Evolutionary conservation across 176 grass and related monocot species (phyloP).

Genomic region (Juncus effusus): DNA sequence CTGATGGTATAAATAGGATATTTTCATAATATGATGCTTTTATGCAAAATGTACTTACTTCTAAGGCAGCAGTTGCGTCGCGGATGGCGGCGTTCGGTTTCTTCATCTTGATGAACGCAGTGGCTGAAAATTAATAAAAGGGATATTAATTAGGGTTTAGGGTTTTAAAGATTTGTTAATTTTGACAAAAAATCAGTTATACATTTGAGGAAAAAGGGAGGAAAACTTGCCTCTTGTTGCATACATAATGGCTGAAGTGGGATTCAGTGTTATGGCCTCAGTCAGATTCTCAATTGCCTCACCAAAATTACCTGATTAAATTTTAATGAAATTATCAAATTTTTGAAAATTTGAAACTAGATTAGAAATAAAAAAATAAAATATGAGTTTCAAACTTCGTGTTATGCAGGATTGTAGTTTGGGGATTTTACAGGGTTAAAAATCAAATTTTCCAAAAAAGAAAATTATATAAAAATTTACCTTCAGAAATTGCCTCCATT

Average conservation of each 20-base stretch:
- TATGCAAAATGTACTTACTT: slow-evolving; percentile 43
- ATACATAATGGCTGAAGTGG: slow-evolving; percentile 95
- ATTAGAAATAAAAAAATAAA: neutral
- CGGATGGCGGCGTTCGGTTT: slow-evolving; percentile 91
- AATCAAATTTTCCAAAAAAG: no score
- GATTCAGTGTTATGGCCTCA: slow-evolving; percentile 72
- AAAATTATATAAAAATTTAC: slow-evolving; percentile 22
- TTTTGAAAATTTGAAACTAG: neutral
- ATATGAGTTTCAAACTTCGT: no score
- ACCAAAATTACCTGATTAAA: slow-evolving; percentile 55
- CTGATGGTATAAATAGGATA: neutral
- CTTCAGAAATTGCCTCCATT: slow-evolving; percentile 86
- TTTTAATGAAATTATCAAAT: neutral
- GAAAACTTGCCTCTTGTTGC: slow-evolving; percentile 67
- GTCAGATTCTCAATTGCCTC: slow-evolving; percentile 91
- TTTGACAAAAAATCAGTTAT: neutral
- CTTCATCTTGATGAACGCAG: slow-evolving; percentile 95
- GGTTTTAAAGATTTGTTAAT: neutral
- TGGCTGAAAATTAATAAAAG: slow-evolving; percentile 39
- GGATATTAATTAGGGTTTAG: neutral
- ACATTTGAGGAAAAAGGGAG: neutral
- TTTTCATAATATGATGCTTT: neutral
- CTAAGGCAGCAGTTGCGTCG: slow-evolving; percentile 82
- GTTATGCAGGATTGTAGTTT: no score
- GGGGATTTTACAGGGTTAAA: no score